A percentile compares a stretch with the other conserved stretches of the same genome.
Conservation (phyloP, 2,329 filamentous ascomycete species). For the Stemphylium vesicarium region DNA sequence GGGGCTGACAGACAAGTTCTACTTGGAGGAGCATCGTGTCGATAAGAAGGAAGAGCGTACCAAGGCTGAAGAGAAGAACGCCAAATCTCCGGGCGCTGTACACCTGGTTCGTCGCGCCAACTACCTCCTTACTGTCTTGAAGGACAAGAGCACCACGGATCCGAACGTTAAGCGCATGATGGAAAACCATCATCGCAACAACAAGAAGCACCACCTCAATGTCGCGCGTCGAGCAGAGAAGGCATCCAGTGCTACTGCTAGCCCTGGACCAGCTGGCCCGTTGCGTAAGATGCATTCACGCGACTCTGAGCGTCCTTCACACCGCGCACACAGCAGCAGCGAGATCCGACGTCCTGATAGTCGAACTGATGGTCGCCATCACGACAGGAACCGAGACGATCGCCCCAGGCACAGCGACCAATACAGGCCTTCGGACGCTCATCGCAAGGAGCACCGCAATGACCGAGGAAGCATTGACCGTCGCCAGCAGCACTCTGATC, state of each 20-base stretch:
- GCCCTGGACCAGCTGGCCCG: slow-evolving; percentile 65
- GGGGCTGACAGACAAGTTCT: slow-evolving; percentile 87
- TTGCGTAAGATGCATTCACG: slow-evolving; percentile 42
- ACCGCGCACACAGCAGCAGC: slow-evolving; percentile 47
- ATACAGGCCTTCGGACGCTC: slow-evolving; percentile 38
- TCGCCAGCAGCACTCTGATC: slow-evolving; percentile 41
- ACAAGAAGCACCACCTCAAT: slow-evolving; percentile 72
- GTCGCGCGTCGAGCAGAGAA: slow-evolving; percentile 65
- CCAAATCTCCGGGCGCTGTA: slow-evolving; percentile 94
- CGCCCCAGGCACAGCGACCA: slow-evolving; percentile 47
- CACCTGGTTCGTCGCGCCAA: slow-evolving; percentile 94
- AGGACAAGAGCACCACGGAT: slow-evolving; percentile 79
- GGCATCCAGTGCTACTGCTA: slow-evolving; percentile 69
- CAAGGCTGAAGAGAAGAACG: slow-evolving; percentile 71
- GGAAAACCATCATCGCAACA: slow-evolving; percentile 94
- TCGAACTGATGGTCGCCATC: slow-evolving; percentile 40
- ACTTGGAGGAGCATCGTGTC: slow-evolving; percentile 96
- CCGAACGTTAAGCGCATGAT: slow-evolving; percentile 76
- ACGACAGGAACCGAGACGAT: slow-evolving; percentile 35
- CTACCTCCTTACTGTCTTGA: slow-evolving; percentile 92
- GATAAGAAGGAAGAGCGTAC: slow-evolving; percentile 94
- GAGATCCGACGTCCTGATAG: slow-evolving; percentile 45
- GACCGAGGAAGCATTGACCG: slow-evolving; percentile 48
- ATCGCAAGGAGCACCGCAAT: slow-evolving; percentile 47
- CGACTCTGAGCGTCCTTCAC: slow-evolving; percentile 46